Conservation (phyloP, 192 early-diverging fungal genomes). For the Rhizoclosmatium globosum region DNA sequence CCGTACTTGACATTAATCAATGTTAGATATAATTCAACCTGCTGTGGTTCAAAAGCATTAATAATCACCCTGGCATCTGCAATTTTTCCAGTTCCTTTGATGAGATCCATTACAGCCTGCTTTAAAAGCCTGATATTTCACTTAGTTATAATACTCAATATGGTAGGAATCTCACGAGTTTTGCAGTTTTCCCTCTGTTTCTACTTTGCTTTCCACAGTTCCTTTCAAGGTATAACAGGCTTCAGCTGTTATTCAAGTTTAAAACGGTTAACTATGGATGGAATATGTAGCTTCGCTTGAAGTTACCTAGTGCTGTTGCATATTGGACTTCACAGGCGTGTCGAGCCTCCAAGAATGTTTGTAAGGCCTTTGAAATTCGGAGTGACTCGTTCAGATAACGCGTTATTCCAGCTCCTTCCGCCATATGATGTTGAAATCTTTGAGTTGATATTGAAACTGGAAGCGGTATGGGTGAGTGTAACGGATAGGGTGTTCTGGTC, state of each 20-base stretch:
- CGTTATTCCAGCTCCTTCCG: slow-evolving; percentile 16
- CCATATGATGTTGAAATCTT: slow-evolving; percentile 4
- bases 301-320: slow-evolving; percentile 48
- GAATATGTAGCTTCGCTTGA: too few species aligned
- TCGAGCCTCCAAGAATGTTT: slow-evolving; percentile 41
- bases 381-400: slow-evolving; percentile 49
- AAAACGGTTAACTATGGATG: background rate
- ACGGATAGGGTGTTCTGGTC: too few species aligned
- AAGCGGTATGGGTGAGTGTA: background rate
- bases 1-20: slow-evolving; percentile 23
- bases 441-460: background rate
- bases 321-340: slow-evolving; percentile 47
- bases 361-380: slow-evolving; percentile 45
- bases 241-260: slow-evolving; percentile 20
- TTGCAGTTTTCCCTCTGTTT: slow-evolving; percentile 19
- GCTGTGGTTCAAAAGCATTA: background rate
- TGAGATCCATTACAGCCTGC: slow-evolving; percentile 40
- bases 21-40: background rate
- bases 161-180: slow-evolving; percentile 15
- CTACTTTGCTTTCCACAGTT: slow-evolving; percentile 23
- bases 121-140: slow-evolving; percentile 37
- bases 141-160: background rate
- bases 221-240: slow-evolving; percentile 27
- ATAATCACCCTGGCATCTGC: slow-evolving; percentile 43
- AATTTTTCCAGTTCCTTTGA: slow-evolving; percentile 44